Evolutionary conservation across 176 grass and related monocot genomes (phyloP).

Genomic region (Elaeis guineensis): DNA sequence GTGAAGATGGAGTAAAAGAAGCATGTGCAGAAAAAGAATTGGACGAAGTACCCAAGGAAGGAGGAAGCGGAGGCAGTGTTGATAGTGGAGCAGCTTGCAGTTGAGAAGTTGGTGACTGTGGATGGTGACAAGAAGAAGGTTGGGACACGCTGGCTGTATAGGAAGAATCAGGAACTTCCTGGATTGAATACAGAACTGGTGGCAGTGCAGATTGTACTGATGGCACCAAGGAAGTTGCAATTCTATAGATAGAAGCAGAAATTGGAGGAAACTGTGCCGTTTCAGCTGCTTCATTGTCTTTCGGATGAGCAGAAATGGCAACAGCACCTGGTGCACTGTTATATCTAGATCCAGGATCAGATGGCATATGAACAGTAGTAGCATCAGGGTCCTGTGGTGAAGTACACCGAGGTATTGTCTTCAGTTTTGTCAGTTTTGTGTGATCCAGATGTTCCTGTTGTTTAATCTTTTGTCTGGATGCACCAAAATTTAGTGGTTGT

Average conservation of each 20-base stretch:
- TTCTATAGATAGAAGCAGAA: slow-evolving; percentile 5
- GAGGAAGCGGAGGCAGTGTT: no score
- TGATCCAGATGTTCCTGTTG: slow-evolving; percentile 29
- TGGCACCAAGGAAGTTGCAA: slow-evolving; percentile 12
- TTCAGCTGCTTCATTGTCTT: not conserved
- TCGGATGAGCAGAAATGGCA: slow-evolving; percentile 9
- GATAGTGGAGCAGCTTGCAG: not conserved
- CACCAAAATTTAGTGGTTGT: slow-evolving; percentile 26
- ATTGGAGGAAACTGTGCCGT: slow-evolving; percentile 4
- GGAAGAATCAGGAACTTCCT: not conserved
- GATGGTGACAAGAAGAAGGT: no score
- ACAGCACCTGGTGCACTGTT: slow-evolving; percentile 64
- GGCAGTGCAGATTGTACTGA: not conserved
- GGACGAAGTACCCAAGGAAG: no score
- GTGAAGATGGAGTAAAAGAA: not conserved
- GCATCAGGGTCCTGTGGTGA: slow-evolving; percentile 66
- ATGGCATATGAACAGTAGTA: not conserved
- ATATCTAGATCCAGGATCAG: slow-evolving; percentile 46
- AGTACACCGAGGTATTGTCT: slow-evolving; percentile 54
- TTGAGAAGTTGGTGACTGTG: not conserved
- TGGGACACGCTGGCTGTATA: not conserved
- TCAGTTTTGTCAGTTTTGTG: slow-evolving; percentile 38
- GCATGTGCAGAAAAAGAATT: no score
- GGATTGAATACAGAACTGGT: not conserved
- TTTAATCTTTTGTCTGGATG: slow-evolving; percentile 30